These are phyloP conservation scores for Tieghemostelium lacteum DNA, from an alignment of 78 protist genomes.

Conservation along the genomic window DNA sequence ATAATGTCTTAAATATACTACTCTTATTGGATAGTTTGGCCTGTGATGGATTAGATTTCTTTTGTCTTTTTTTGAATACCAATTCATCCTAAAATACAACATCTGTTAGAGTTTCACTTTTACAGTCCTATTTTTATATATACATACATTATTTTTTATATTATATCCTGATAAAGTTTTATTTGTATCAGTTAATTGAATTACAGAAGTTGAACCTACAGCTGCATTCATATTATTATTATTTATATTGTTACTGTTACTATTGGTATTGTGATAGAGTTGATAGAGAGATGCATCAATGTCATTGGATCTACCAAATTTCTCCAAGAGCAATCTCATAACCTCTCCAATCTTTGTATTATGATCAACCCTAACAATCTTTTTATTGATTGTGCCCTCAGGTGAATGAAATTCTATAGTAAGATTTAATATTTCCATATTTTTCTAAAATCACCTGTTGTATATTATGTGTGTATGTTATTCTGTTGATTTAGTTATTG, in stretches of 20 bases:
- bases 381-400: slow-evolving; percentile 36
- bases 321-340: slow-evolving; percentile 35
- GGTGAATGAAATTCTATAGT: slow-evolving; percentile 46
- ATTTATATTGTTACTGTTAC: too few relatives aligned
- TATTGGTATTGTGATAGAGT: slow-evolving; percentile 2
- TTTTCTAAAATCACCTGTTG: neutral
- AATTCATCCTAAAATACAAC: slow-evolving; percentile 41
- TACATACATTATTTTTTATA: slow-evolving; percentile 67
- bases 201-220: neutral
- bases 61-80: slow-evolving; percentile 41
- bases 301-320: slow-evolving; percentile 64
- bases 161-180: slow-evolving; percentile 29
- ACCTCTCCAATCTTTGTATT: slow-evolving; percentile 54
- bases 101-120: neutral
- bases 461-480: neutral
- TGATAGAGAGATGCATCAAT: slow-evolving; percentile 29
- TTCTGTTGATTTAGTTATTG: neutral
- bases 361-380: slow-evolving; percentile 48
- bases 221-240: too few relatives aligned
- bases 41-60: slow-evolving; percentile 49
- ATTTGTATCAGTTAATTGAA: slow-evolving; percentile 22
- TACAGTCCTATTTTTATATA: too few relatives aligned
- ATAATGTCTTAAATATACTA: slow-evolving; percentile 68
- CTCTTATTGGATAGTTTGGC: slow-evolving; percentile 57
- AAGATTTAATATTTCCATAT: slow-evolving; percentile 45